Percentiles rank a stretch among this genome's conserved stretches.
phyloP scores from a whole-genome alignment of 2,329 filamentous ascomycete genomes.

The Phaeosphaeriaceae sp. region DNA sequence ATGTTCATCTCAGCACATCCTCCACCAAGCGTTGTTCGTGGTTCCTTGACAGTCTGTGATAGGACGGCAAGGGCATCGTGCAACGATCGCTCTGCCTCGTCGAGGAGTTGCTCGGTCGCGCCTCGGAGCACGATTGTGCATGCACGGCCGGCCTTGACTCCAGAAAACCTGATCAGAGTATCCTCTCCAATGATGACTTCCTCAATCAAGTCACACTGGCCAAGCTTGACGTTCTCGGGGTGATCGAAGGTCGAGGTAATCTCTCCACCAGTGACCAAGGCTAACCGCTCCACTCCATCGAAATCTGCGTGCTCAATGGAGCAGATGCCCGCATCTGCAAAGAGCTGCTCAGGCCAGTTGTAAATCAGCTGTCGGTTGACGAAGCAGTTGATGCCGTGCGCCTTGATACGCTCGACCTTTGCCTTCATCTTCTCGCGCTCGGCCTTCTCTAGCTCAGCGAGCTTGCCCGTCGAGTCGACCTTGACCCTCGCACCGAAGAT shows the following conservation, averaged over 20 bases:
- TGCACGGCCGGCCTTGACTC: conserved; percentile 89
- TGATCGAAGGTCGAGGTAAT: conserved; percentile 98
- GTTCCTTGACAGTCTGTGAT: conserved; percentile 94
- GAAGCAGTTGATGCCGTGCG: conserved; percentile 99
- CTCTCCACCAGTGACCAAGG: conserved; percentile 94
- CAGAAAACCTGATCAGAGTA: conserved; percentile 95
- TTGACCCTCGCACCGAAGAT: conserved; percentile 98
- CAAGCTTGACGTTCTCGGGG: conserved; percentile 94
- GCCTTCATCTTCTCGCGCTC: conserved; percentile 99
- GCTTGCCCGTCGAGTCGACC: conserved; percentile 93
- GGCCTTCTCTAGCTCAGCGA: conserved; percentile 97
- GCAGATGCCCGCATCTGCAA: conserved; percentile 96
- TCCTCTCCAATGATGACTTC: conserved; percentile 99
- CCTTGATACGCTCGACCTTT: conserved; percentile 98
- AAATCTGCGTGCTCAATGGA: conserved; percentile 99
- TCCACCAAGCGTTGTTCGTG: conserved; percentile 90
- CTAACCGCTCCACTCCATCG: conserved; percentile 93
- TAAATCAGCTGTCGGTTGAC: conserved; percentile 99
- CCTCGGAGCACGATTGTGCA: conserved; percentile 97
- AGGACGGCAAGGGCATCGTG: conserved; percentile 96
- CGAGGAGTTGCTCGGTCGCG: conserved; percentile 94
- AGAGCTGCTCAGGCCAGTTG: conserved; percentile 99
- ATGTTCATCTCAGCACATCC: conserved; percentile 99
- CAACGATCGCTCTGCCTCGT: conserved; percentile 94
- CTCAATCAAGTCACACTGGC: conserved; percentile 93